Conservation (phyloP, 2,329 filamentous ascomycete species). For the Colletotrichum tanaceti region DNA sequence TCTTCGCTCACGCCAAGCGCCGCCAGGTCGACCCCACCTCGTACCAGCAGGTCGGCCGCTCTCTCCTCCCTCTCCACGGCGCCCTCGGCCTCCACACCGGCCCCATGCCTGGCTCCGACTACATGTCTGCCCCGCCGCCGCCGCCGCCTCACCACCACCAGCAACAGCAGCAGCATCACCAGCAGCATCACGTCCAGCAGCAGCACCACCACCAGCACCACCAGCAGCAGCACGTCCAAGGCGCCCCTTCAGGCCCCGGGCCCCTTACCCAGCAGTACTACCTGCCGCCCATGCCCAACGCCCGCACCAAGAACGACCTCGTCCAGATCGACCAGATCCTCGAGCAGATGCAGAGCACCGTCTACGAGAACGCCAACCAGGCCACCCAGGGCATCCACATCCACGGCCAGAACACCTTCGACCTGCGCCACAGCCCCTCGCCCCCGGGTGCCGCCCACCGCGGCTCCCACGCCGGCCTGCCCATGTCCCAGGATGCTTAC, state of each 20-base stretch:
- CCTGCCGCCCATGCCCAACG: constrained; percentile 85
- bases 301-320: constrained; percentile 93
- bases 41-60: constrained; percentile 92
- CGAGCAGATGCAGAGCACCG: constrained; percentile 94
- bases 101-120: constrained; percentile 62
- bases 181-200: not conserved
- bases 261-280: constrained; percentile 84
- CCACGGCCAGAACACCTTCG: constrained; percentile 74
- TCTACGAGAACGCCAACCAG: constrained; percentile 91
- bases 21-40: constrained; percentile 88
- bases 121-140: constrained; percentile 57
- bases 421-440: constrained; percentile 69
- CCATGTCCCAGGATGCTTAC: constrained; percentile 52
- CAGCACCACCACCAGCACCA: constrained; percentile 31
- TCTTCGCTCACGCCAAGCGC: constrained; percentile 93
- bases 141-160: constrained; percentile 42
- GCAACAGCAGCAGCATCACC: constrained; percentile 35
- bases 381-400: constrained; percentile 84
- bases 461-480: constrained; percentile 48
- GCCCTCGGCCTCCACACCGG: constrained; percentile 72
- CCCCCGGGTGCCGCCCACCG: constrained; percentile 57
- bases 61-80: constrained; percentile 83
- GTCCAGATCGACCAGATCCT: constrained; percentile 94
- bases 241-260: constrained; percentile 64
- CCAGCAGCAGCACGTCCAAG: constrained; percentile 60